phyloP scores from a whole-genome alignment of 2,329 filamentous ascomycete genomes.

The Ophiostoma fasciatum region DNA sequence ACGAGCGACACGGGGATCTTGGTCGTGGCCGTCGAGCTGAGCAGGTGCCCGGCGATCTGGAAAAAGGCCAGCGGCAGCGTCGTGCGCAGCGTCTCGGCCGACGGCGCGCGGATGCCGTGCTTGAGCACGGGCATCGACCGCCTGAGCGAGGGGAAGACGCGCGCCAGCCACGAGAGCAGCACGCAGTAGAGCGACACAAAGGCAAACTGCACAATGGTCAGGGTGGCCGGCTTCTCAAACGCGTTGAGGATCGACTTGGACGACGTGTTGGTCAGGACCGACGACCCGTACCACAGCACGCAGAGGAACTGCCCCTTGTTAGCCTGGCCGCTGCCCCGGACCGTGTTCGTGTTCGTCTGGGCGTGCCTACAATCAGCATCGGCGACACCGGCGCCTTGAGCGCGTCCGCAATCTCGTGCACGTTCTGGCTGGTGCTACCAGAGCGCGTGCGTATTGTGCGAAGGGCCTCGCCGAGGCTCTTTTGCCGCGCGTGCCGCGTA shows the following conservation, averaged over 20 bases:
- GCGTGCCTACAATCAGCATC: slow-evolving; percentile 58
- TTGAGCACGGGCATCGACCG: slow-evolving; percentile 62
- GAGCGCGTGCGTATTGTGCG: slow-evolving; percentile 65
- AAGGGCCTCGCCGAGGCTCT: slow-evolving; percentile 82
- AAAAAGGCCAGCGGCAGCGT: slow-evolving; percentile 88
- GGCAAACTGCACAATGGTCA: slow-evolving; percentile 85
- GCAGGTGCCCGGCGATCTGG: slow-evolving; percentile 82
- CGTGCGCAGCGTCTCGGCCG: slow-evolving; percentile 65
- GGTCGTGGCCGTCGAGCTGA: slow-evolving; percentile 85
- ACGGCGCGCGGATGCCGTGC: slow-evolving; percentile 70
- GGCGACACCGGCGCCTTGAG: slow-evolving; percentile 81
- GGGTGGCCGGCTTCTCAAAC: slow-evolving; percentile 76
- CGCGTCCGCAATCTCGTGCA: slow-evolving; percentile 82
- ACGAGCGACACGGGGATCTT: slow-evolving; percentile 94
- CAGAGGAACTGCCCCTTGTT: slow-evolving; percentile 74
- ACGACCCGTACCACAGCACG: slow-evolving; percentile 86
- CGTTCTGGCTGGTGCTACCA: slow-evolving; percentile 81
- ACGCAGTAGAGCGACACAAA: slow-evolving; percentile 86
- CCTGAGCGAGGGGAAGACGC: slow-evolving; percentile 55
- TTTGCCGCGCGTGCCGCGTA: slow-evolving; percentile 65
- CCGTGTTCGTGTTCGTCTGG: slow-evolving; percentile 1
- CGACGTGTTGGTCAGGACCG: slow-evolving; percentile 90
- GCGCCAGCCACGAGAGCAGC: slow-evolving; percentile 60
- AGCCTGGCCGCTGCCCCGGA: too few species aligned
- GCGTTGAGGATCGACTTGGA: slow-evolving; percentile 93